phyloP scores from a whole-genome alignment of 1,284 basidiomycete species.

The Rhodotorula sp. region DNA sequence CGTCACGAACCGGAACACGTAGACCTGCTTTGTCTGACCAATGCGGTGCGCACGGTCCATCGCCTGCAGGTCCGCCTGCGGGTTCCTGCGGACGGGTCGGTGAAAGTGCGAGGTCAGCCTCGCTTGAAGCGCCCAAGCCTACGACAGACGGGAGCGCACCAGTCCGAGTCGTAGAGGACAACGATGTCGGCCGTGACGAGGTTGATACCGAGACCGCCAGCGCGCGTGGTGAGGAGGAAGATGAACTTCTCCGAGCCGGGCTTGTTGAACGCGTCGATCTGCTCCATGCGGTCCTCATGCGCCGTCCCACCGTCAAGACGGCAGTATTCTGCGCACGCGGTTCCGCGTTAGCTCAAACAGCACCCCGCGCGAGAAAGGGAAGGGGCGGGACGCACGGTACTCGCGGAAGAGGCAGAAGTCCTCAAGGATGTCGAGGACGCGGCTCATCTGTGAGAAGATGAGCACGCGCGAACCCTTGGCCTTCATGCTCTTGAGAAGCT shows the following conservation, averaged over 20 bases:
- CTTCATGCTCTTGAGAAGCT: slow-evolving; percentile 83
- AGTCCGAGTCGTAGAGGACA: slow-evolving; percentile 96
- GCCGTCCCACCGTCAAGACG: slow-evolving; percentile 94
- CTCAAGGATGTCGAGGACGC: slow-evolving; percentile 91
- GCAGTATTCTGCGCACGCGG: slow-evolving; percentile 72
- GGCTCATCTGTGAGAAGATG: slow-evolving; percentile 99
- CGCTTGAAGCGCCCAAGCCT: neutral
- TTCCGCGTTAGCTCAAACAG: neutral
- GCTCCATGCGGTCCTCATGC: slow-evolving; percentile 91
- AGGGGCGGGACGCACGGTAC: slow-evolving; percentile 70
- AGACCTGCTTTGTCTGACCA: slow-evolving; percentile 97
- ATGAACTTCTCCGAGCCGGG: slow-evolving; percentile 94
- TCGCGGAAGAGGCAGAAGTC: slow-evolving; percentile 93
- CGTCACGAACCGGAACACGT: slow-evolving; percentile 97
- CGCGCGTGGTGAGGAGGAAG: slow-evolving; percentile 94
- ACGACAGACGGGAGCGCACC: slow-evolving; percentile 55
- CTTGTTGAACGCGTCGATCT: slow-evolving; percentile 98
- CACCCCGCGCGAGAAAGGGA: neutral
- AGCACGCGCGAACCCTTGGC: slow-evolving; percentile 90
- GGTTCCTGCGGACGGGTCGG: slow-evolving; percentile 66
- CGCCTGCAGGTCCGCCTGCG: slow-evolving; percentile 96
- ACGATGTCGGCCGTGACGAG: slow-evolving; percentile 94
- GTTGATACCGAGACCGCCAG: slow-evolving; percentile 98
- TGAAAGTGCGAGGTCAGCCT: slow-evolving; percentile 4
- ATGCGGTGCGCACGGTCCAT: slow-evolving; percentile 99